Percentiles rank a stretch among this genome's conserved stretches.
phyloP scores from a whole-genome alignment of 2,329 filamentous ascomycete genomes.

The Cladophialophora yegresii region DNA sequence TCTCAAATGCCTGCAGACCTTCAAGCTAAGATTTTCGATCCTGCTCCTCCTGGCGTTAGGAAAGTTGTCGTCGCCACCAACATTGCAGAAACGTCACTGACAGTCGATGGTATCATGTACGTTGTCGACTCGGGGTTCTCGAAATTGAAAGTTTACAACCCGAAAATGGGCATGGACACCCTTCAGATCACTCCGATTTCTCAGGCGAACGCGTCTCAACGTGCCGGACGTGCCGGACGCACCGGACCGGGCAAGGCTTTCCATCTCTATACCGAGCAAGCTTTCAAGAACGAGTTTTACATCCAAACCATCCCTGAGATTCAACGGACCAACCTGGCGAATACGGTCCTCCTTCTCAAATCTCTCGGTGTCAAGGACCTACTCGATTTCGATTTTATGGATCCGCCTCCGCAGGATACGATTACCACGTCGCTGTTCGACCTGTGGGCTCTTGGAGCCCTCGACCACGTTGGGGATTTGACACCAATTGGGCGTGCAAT shows the following conservation, averaged over 20 bases:
- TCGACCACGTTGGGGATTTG: slow-evolving; percentile 91
- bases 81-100: slow-evolving; percentile 96
- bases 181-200: slow-evolving; percentile 97
- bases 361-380: slow-evolving; percentile 89
- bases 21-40: slow-evolving; percentile 96
- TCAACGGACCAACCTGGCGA: slow-evolving; percentile 86
- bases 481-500: slow-evolving; percentile 85
- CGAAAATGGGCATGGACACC: slow-evolving; percentile 98
- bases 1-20: slow-evolving; percentile 99
- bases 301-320: slow-evolving; percentile 97
- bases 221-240: slow-evolving; percentile 87
- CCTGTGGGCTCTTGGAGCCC: slow-evolving; percentile 88
- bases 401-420: slow-evolving; percentile 94
- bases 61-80: slow-evolving; percentile 99
- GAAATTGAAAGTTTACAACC: slow-evolving; percentile 98
- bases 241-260: slow-evolving; percentile 96
- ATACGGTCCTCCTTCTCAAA: slow-evolving; percentile 81
- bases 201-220: slow-evolving; percentile 91
- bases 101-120: slow-evolving; percentile 98
- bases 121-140: slow-evolving; percentile 96
- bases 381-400: slow-evolving; percentile 95
- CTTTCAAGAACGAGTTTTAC: slow-evolving; percentile 94
- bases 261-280: slow-evolving; percentile 88
- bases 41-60: slow-evolving; percentile 81
- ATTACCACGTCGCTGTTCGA: slow-evolving; percentile 98